Conservation (phyloP, 192 early-diverging fungal species). For the Rhizoclosmatium sp. region DNA sequence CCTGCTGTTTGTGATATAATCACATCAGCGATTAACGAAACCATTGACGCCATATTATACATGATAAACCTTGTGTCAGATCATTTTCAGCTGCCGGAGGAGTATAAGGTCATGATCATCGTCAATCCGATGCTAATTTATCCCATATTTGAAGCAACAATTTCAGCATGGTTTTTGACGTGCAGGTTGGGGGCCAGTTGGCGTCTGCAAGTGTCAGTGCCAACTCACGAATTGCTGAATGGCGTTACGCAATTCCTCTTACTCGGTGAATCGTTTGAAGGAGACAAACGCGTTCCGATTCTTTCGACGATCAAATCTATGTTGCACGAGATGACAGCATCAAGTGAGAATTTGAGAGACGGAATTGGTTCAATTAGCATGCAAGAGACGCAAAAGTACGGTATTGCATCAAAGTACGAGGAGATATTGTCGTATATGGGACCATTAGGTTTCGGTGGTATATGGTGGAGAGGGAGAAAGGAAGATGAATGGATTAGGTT, state of each 20-base stretch:
- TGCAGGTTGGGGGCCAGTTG: background rate
- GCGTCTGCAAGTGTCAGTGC: background rate
- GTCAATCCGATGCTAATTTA: background rate
- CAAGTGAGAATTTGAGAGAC: background rate
- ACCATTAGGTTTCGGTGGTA: background rate
- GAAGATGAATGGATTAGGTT: too few relatives aligned
- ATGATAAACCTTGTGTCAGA: too few relatives aligned
- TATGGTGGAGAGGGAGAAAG: background rate
- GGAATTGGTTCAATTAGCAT: background rate
- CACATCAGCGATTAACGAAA: too few relatives aligned
- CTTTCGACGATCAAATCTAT: background rate
- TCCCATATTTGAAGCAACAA: constrained; percentile 7
- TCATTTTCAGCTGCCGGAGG: too few relatives aligned
- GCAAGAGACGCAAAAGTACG: background rate
- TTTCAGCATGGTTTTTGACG: background rate
- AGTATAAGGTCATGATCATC: too few relatives aligned
- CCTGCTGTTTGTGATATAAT: background rate
- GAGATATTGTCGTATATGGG: background rate
- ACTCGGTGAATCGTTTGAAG: background rate
- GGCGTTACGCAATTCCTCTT: background rate
- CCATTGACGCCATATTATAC: too few relatives aligned
- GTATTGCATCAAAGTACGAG: background rate
- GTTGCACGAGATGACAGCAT: background rate
- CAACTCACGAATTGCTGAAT: background rate
- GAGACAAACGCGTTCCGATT: too few relatives aligned